These are phyloP conservation scores for Acarospora socialis DNA, from an alignment of 2,329 filamentous ascomycete genomes.

Conservation along the genomic window DNA sequence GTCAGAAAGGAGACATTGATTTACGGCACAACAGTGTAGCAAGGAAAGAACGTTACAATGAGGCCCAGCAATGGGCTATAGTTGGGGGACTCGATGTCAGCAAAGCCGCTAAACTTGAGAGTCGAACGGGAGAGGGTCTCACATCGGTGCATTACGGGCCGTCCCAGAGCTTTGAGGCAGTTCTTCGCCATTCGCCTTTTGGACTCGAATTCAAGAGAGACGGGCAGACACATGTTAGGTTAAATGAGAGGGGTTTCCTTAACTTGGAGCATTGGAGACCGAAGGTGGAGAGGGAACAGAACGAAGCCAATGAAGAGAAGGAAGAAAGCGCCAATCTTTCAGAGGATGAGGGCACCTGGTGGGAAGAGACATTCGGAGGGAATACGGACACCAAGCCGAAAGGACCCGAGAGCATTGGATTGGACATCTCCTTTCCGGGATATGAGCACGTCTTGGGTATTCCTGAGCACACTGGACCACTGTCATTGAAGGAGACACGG, in stretches of 20 bases:
- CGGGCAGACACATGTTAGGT: conserved; percentile 64
- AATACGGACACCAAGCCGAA: conserved; percentile 92
- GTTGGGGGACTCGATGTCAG: conserved; percentile 67
- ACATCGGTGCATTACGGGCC: conserved; percentile 68
- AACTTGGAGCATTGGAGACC: conserved; percentile 94
- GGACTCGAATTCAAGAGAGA: conserved; percentile 75
- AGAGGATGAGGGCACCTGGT: conserved; percentile 83
- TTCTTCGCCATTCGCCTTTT: conserved; percentile 74
- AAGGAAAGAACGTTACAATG: conserved; percentile 88
- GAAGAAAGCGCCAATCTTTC: conserved; percentile 26
- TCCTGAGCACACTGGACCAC: conserved; percentile 75
- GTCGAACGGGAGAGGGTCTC: conserved; percentile 51
- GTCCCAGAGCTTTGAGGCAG: conserved; percentile 59
- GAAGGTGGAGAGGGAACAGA: conserved; percentile 56
- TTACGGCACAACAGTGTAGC: conserved; percentile 70
- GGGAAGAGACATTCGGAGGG: conserved; percentile 92
- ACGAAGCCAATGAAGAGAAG: conserved; percentile 37
- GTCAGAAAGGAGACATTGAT: conserved; percentile 77
- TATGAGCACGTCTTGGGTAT: conserved; percentile 92
- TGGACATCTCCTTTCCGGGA: conserved; percentile 84
- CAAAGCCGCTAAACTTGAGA: conserved; percentile 52
- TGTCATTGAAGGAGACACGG: conserved; percentile 82
- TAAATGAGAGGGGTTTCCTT: conserved; percentile 80
- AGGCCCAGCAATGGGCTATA: conserved; percentile 72
- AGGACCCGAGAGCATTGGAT: conserved; percentile 77